Base-by-base conservation (phyloP, 495 filamentous ascomycete genomes). In the Penicillium waksmanii region DNA sequence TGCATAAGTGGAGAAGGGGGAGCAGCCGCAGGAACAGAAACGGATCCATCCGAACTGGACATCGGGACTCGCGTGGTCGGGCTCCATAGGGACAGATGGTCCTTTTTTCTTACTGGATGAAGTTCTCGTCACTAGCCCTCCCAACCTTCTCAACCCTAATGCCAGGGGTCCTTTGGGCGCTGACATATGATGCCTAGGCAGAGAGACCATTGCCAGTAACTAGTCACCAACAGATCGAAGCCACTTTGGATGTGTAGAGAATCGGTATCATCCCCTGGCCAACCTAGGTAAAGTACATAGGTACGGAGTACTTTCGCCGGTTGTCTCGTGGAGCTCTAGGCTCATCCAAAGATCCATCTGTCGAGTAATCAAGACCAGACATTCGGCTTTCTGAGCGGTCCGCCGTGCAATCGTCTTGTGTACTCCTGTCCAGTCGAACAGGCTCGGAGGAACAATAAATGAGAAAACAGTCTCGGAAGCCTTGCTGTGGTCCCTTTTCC, bases 11-110 rank as follows among this genome's bases (percentile, higher is more conserved):
- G 64, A 67, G 67, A 42, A 53, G 44, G 51, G 58, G 50, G 54
- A 68, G 48, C 66, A 71, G 62, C 68, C 66, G 61, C 65, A 72
- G 69, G 67, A 63, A 66, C 67, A 64, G 56, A 64, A 61, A 64
- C 65, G 66, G 69, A 70, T 67, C 58, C 57, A 62, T 67, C 69
- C 64, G 69, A 67, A 61, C 53, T 55, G 56, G 42, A 51, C 47
- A 44, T 58, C 42, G 47, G 55, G 51, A 62, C 61, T 67, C 66
- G 66, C 66, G 66, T 69, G 66, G 66, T 66, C 57, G 57, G 62
- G 64, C 64, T 66, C 66, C 55, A 66, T 66, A 44, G 57, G 55
- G 66, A 55, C 33, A 55, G 53, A 58, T 53, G 53, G 35, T 49
- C 40, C 52, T 52, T 5, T 56, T 43, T 33, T 40, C 43, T 60